These are phyloP conservation scores for Chlamydomonas sp. DNA, from an alignment of 139 green algal genomes.

Conservation along the genomic window DNA sequence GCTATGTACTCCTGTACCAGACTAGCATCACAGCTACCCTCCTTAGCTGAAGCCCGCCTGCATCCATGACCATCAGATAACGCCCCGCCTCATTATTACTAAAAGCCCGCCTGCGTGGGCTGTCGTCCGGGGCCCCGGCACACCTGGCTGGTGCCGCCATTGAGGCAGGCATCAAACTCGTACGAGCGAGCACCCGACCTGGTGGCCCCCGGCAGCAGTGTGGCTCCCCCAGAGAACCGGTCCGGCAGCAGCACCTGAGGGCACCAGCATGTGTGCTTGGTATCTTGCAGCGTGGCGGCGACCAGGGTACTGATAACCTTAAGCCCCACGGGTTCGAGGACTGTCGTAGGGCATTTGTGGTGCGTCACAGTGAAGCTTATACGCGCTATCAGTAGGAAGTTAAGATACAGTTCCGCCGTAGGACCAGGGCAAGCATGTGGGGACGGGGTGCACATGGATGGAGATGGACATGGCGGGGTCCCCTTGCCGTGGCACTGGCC, in stretches of 20 bases:
- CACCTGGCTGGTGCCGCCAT: constrained; percentile 64
- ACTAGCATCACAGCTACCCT: no score
- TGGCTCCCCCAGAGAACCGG: constrained; percentile 26
- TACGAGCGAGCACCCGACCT: constrained; percentile 48
- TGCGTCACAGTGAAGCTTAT: no score
- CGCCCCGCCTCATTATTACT: not conserved
- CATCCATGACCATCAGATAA: not conserved
- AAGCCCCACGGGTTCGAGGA: not conserved
- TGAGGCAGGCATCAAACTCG: constrained; percentile 71
- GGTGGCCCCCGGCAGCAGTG: constrained; percentile 8
- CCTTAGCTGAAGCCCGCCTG: no score
- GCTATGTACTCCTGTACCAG: not conserved
- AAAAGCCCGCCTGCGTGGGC: not conserved
- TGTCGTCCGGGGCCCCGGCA: not conserved
- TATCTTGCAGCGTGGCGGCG: no score
- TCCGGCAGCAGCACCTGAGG: constrained; percentile 45
- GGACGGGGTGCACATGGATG: not conserved
- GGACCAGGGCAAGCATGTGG: not conserved
- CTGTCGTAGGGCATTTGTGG: not conserved
- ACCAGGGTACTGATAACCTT: not conserved
- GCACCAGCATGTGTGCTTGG: not conserved
- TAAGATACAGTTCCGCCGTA: not conserved
- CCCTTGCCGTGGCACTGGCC: not conserved
- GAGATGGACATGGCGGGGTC: not conserved
- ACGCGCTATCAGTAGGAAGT: not conserved